Conservation (phyloP, 805 yeast species). For the Wickerhamiella dianesei region DNA sequence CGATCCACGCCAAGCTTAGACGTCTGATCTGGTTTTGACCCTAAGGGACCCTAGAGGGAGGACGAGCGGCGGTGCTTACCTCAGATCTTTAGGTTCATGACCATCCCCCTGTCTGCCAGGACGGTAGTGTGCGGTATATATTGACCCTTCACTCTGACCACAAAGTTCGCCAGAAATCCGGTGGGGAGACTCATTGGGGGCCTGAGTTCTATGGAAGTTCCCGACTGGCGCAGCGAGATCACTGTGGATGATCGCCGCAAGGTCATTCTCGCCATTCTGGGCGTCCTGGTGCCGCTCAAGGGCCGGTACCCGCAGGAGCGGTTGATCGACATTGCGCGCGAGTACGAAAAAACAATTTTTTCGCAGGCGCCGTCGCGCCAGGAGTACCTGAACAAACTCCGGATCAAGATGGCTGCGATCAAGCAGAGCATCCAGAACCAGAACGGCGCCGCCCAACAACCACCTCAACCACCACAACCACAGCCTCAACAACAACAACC, state of each 20-base stretch:
- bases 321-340: conserved; percentile 22
- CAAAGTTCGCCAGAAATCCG: too few species aligned
- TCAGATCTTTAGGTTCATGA: too few species aligned
- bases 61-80: too few species aligned
- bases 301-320: conserved; percentile 22
- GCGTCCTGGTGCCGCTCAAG: conserved; percentile 17
- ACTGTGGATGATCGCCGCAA: conserved; percentile 16
- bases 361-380: conserved; percentile 21
- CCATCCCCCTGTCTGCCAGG: too few species aligned
- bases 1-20: too few species aligned
- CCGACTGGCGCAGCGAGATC: conserved; percentile 14
- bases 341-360: conserved; percentile 23
- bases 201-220: too few species aligned
- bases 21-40: too few species aligned
- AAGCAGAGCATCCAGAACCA: conserved; percentile 10
- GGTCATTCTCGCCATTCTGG: conserved; percentile 11
- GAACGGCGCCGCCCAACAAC: conserved; percentile 9
- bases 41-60: too few species aligned
- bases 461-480: conserved; percentile 11
- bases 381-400: conserved; percentile 15
- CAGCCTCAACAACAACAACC: conserved; percentile 17
- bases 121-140: too few species aligned
- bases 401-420: conserved; percentile 10
- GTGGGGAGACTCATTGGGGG: too few species aligned
- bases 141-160: too few species aligned